phyloP scores from a whole-genome alignment of 2,329 filamentous ascomycete species.

The Hypoxylon rubiginosum region DNA sequence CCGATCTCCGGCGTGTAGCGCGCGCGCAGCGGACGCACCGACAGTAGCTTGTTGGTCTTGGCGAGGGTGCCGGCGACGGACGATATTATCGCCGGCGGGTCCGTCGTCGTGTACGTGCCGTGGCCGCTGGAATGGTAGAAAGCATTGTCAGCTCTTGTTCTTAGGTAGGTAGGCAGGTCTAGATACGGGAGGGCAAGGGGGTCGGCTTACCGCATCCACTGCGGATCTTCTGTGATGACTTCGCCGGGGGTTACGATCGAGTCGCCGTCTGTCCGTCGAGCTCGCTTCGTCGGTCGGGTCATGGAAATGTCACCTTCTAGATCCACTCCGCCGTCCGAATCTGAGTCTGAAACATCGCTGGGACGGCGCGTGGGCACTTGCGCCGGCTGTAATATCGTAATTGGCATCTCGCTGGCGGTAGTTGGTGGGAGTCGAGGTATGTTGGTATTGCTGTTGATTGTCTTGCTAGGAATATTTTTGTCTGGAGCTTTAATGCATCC shows the following conservation, averaged over 20 bases:
- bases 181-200: background rate
- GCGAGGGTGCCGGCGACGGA: slow-evolving; percentile 91
- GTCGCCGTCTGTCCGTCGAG: slow-evolving; percentile 51
- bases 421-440: background rate
- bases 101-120: slow-evolving; percentile 82
- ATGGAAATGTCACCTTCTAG: slow-evolving; percentile 62
- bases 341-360: slow-evolving; percentile 49
- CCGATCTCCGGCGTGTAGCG: slow-evolving; percentile 97
- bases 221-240: slow-evolving; percentile 88
- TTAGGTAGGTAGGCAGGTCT: background rate
- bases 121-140: slow-evolving; percentile 75
- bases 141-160: slow-evolving; percentile 6
- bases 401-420: slow-evolving; percentile 47
- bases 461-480: slow-evolving; percentile 30
- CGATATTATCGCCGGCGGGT: slow-evolving; percentile 79
- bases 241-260: slow-evolving; percentile 90
- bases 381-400: slow-evolving; percentile 53
- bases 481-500: slow-evolving; percentile 21
- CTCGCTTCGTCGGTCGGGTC: slow-evolving; percentile 57
- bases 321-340: slow-evolving; percentile 62
- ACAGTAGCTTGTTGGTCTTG: slow-evolving; percentile 97
- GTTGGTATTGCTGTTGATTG: slow-evolving; percentile 8
- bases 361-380: slow-evolving; percentile 36
- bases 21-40: slow-evolving; percentile 88
- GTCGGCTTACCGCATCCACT: slow-evolving; percentile 84